Evolutionary conservation across 176 grass and related monocot species (phyloP).

Genomic region (Cenchrus fungigraminus): DNA sequence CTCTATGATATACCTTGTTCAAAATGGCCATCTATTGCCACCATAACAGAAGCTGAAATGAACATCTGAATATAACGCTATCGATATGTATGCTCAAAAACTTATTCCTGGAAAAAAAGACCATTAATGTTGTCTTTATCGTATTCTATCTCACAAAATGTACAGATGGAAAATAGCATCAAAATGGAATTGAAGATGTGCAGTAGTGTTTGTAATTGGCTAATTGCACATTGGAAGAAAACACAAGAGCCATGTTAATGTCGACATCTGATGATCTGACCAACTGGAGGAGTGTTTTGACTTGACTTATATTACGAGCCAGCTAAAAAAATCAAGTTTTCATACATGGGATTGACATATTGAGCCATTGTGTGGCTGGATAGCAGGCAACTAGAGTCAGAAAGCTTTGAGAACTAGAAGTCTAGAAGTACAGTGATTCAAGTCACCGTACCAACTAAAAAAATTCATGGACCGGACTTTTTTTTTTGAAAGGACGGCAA

Average conservation of each 20-base stretch:
- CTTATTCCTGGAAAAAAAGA: no score
- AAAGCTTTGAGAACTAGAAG: slow-evolving; percentile 23
- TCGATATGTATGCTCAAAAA: no score
- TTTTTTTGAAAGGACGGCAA: no score
- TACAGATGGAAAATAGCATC: not conserved
- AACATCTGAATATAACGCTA: not conserved
- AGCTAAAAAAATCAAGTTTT: not conserved
- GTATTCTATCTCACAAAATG: not conserved
- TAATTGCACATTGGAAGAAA: not conserved
- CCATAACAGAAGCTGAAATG: not conserved
- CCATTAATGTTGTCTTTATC: not conserved
- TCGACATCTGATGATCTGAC: not conserved
- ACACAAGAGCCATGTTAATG: not conserved
- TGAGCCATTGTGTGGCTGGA: not conserved
- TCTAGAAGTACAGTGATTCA: slow-evolving; percentile 22
- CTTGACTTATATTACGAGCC: not conserved
- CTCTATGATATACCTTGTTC: not conserved
- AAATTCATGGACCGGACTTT: not conserved
- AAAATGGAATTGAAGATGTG: not conserved
- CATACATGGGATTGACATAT: not conserved
- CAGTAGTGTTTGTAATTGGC: not conserved
- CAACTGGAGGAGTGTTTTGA: not conserved
- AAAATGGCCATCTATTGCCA: not conserved
- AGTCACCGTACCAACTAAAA: not conserved
- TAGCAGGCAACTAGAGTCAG: not conserved